Percentiles rank a stretch among this genome's conserved stretches.
phyloP scores from a whole-genome alignment of 805 yeast species.

The Candida maris region DNA sequence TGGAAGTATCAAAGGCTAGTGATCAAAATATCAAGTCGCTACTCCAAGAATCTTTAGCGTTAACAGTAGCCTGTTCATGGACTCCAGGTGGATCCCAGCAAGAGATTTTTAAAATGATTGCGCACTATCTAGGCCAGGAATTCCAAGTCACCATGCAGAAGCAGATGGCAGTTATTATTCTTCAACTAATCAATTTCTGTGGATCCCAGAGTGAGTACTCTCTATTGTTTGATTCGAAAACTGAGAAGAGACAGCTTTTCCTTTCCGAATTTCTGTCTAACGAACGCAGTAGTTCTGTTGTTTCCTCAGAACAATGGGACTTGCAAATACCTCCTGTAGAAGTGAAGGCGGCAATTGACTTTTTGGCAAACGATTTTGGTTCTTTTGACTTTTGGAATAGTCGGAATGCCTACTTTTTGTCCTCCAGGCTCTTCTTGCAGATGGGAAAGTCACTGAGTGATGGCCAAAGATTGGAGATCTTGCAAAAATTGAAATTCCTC shows the following conservation, averaged over 20 bases:
- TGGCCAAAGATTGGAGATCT: slow-evolving; percentile 22
- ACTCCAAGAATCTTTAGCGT: slow-evolving; percentile 25
- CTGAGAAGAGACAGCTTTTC: not conserved
- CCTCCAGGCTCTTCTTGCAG: slow-evolving; percentile 30
- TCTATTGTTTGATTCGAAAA: slow-evolving; percentile 6
- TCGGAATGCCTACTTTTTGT: slow-evolving; percentile 35
- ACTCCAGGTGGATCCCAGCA: slow-evolving; percentile 22
- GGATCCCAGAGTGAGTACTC: slow-evolving; percentile 36
- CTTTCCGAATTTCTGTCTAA: slow-evolving; percentile 1
- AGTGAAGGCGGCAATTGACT: slow-evolving; percentile 9
- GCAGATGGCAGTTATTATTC: slow-evolving; percentile 32
- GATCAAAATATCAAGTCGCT: slow-evolving; percentile 5
- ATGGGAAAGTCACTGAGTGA: slow-evolving; percentile 21
- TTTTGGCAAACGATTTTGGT: slow-evolving; percentile 6
- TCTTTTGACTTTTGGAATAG: slow-evolving; percentile 33
- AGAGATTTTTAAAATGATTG: slow-evolving; percentile 21
- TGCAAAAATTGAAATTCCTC: slow-evolving; percentile 39
- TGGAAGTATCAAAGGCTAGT: slow-evolving; percentile 13
- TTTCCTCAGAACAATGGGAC: slow-evolving; percentile 16
- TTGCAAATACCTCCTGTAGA: slow-evolving; percentile 10
- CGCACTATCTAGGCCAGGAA: slow-evolving; percentile 9
- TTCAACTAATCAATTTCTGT: slow-evolving; percentile 36
- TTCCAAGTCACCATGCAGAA: slow-evolving; percentile 12
- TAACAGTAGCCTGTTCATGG: slow-evolving; percentile 38
- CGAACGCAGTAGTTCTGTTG: slow-evolving; percentile 2